These are phyloP conservation scores for Coemansia sp. DNA, from an alignment of 192 early-diverging fungal genomes.

Conservation along the genomic window DNA sequence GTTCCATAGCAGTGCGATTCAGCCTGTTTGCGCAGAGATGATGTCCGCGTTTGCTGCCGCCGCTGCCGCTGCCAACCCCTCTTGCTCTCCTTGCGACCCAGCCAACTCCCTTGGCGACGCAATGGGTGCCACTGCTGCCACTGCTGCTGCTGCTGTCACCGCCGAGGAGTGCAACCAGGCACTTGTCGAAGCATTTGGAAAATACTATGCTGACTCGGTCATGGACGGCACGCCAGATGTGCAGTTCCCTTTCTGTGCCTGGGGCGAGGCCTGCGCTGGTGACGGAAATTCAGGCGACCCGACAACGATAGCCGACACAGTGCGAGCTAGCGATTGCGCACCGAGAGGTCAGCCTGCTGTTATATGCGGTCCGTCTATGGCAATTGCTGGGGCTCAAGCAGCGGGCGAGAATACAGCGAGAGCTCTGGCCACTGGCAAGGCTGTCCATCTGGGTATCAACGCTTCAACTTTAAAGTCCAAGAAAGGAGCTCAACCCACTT, in stretches of 20 bases:
- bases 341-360: neutral
- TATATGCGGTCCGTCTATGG: neutral
- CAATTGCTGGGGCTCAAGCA: neutral
- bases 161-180: slow-evolving; percentile 13
- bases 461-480: neutral
- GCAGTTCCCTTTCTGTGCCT: neutral
- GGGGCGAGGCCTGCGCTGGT: neutral
- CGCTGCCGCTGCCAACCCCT: neutral
- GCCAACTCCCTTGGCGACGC: neutral
- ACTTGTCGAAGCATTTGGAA: slow-evolving; percentile 17
- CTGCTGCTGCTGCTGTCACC: neutral
- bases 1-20: neutral
- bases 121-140: slow-evolving; percentile 6
- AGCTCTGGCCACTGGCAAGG: neutral
- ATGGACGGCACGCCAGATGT: neutral
- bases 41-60: slow-evolving; percentile 33
- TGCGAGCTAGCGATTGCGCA: neutral
- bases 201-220: slow-evolving; percentile 13
- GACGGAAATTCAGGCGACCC: neutral
- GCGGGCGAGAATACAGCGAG: neutral
- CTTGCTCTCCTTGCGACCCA: slow-evolving; percentile 5
- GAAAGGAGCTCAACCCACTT: neutral
- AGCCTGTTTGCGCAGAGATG: slow-evolving; percentile 4
- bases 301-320: neutral
- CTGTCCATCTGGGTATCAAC: neutral